These are phyloP conservation scores for Colletotrichum liriopes DNA, from an alignment of 2,329 filamentous ascomycete species.

Conservation along the genomic window DNA sequence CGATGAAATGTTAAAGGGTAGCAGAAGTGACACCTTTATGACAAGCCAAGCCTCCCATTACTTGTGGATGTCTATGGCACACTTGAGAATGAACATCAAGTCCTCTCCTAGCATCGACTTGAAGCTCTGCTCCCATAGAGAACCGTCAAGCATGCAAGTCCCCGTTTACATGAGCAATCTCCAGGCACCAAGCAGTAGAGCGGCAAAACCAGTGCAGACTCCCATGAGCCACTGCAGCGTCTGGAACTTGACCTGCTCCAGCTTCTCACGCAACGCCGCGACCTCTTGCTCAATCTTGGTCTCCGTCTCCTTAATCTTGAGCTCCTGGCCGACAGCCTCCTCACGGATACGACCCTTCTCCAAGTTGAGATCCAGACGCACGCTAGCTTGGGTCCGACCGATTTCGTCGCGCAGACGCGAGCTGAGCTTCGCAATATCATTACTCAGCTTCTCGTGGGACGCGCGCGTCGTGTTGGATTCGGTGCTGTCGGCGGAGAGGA, in stretches of 20 bases:
- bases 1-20: background rate
- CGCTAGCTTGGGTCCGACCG: conserved; percentile 91
- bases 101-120: background rate
- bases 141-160: background rate
- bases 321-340: conserved; percentile 95
- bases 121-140: background rate
- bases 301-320: conserved; percentile 99
- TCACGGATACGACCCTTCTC: conserved; percentile 97
- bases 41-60: background rate
- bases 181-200: conserved; percentile 79
- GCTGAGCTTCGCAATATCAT: conserved; percentile 95
- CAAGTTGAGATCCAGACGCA: conserved; percentile 92
- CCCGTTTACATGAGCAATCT: conserved; percentile 74
- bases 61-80: no score
- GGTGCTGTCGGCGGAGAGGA: conserved; percentile 91
- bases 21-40: background rate
- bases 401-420: conserved; percentile 93
- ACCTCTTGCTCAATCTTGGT: conserved; percentile 99
- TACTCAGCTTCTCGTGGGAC: conserved; percentile 92
- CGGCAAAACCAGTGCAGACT: conserved; percentile 79
- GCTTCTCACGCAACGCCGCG: conserved; percentile 88
- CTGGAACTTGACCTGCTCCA: conserved; percentile 98
- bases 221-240: conserved; percentile 99
- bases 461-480: conserved; percentile 91
- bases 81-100: background rate